phyloP scores from a whole-genome alignment of 1,284 basidiomycete species.

The Ustilago loliicola region DNA sequence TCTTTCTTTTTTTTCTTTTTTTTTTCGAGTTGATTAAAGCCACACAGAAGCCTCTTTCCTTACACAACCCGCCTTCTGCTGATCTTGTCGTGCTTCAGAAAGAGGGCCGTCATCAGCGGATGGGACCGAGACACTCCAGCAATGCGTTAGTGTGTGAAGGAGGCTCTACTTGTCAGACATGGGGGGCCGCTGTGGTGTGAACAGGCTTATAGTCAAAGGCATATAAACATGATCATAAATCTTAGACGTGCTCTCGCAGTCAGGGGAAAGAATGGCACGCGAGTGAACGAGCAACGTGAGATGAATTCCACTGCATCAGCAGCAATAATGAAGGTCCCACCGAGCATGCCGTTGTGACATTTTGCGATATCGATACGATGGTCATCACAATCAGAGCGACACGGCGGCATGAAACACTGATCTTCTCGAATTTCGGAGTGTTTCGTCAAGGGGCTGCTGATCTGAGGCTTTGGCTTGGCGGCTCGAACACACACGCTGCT shows the following conservation, averaged over 20 bases:
- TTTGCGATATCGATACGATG: background rate
- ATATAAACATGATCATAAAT: too few relatives aligned
- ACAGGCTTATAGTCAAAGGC: too few relatives aligned
- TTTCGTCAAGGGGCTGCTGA: background rate
- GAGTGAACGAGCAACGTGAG: background rate
- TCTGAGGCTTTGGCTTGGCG: background rate
- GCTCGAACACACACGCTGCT: background rate
- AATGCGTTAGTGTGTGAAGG: too few relatives aligned
- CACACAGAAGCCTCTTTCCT: background rate
- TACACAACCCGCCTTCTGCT: background rate
- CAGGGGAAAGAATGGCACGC: too few relatives aligned
- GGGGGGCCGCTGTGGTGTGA: too few relatives aligned
- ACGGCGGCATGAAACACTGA: background rate
- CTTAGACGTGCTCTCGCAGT: too few relatives aligned
- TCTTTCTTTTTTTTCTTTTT: conserved; percentile 4
- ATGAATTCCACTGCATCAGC: background rate
- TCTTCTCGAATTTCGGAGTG: background rate
- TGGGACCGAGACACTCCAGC: too few relatives aligned
- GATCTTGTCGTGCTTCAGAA: too few relatives aligned
- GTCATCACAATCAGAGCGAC: background rate
- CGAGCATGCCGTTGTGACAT: background rate
- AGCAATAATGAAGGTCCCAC: conserved; percentile 1
- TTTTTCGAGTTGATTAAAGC: background rate
- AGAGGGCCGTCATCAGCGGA: too few relatives aligned
- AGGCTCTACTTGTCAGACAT: too few relatives aligned